Evolutionary conservation across 192 early-diverging fungal genomes (phyloP).

Genomic region (Haplosporangium gracile): DNA sequence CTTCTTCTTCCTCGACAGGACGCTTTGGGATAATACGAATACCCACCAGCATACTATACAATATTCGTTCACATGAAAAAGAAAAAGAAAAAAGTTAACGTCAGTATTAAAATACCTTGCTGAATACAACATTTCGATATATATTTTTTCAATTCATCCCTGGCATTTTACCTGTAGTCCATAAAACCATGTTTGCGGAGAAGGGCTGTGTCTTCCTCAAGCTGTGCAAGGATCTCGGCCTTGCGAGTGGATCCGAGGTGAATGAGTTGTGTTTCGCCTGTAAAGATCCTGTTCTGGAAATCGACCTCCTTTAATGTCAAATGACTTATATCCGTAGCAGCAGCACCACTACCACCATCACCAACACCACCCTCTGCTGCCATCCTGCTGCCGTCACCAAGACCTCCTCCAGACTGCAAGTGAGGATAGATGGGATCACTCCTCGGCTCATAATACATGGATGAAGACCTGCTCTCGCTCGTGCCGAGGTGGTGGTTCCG

Average conservation of each 20-base stretch:
- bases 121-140: not conserved
- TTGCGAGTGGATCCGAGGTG: conserved; percentile 26
- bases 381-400: not conserved
- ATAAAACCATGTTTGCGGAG: conserved; percentile 50
- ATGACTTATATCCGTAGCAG: conserved; percentile 25
- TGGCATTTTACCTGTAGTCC: conserved; percentile 45
- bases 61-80: not conserved
- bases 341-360: not conserved
- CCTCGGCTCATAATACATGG: conserved; percentile 1
- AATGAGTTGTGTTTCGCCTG: conserved; percentile 39
- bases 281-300: conserved; percentile 41
- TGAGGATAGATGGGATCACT: not conserved
- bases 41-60: conserved; percentile 38
- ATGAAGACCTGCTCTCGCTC: not conserved
- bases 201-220: conserved; percentile 44
- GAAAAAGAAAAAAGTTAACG: too few species aligned
- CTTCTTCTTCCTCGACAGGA: not conserved
- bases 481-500: not conserved
- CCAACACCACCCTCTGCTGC: not conserved
- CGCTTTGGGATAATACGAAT: conserved; percentile 40
- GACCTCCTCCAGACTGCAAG: not conserved
- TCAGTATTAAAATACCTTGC: not conserved
- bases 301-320: conserved; percentile 52
- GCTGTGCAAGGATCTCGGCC: conserved; percentile 28
- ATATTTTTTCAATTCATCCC: not conserved